Evolutionary conservation across 768 basidiomycete genomes (phyloP).

Genomic region (Lactifluus pinguis): DNA sequence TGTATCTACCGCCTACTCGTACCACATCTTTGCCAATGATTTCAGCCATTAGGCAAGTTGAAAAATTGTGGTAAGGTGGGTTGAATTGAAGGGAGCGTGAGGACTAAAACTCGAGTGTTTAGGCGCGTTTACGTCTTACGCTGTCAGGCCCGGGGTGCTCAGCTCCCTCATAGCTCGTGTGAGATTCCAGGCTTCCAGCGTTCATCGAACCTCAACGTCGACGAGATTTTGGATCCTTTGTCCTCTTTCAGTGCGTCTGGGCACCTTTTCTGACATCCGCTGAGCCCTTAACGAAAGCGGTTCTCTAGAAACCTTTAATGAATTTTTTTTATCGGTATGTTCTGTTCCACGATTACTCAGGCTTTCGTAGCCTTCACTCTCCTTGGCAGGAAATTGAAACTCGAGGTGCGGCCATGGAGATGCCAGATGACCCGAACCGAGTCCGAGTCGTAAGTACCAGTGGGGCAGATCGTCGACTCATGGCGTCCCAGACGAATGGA

Average conservation of each 20-base stretch:
- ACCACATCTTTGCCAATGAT: too few relatives aligned
- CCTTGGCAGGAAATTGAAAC: conserved; percentile 65
- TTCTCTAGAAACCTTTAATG: conserved; percentile 73
- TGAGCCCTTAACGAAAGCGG: background rate
- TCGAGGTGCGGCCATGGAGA: conserved; percentile 62
- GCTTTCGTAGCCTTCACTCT: background rate
- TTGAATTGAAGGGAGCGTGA: too few relatives aligned
- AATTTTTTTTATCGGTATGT: conserved; percentile 77
- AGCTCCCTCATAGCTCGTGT: too few relatives aligned
- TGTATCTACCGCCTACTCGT: too few relatives aligned
- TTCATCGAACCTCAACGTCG: conserved; percentile 48
- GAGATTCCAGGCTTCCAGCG: too few relatives aligned
- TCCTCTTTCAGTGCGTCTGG: conserved; percentile 62
- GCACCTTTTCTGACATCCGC: background rate
- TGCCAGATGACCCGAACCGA: conserved; percentile 65
- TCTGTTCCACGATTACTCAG: background rate
- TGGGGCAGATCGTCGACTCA: conserved; percentile 93
- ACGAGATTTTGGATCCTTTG: conserved; percentile 78
- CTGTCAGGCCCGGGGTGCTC: too few relatives aligned
- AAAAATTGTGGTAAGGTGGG: too few relatives aligned
- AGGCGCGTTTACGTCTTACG: too few relatives aligned
- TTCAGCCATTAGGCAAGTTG: too few relatives aligned
- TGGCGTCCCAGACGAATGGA: conserved; percentile 93
- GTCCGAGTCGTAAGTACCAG: conserved; percentile 77
- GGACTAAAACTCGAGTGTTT: too few relatives aligned